These are phyloP conservation scores for Cryptococcus sp. DNA, from an alignment of 1,284 basidiomycete species.

Conservation along the genomic window DNA sequence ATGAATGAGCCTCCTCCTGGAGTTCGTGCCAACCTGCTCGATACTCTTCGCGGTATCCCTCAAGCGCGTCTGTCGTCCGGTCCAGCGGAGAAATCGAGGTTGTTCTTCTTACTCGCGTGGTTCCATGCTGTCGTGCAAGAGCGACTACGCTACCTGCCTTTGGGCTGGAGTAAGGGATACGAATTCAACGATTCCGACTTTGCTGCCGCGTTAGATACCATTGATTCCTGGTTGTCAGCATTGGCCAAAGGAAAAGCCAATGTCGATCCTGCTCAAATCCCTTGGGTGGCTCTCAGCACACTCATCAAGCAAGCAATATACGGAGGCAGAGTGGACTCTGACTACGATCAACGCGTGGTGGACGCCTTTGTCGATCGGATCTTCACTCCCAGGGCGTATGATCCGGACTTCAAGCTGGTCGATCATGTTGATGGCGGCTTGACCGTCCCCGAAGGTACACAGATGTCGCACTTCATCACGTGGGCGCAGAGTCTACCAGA, in stretches of 20 bases:
- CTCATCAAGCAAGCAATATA: conserved; percentile 94
- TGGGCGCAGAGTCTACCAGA: conserved; percentile 88
- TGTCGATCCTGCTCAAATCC: conserved; percentile 83
- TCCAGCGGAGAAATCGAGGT: conserved; percentile 82
- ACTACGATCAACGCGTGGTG: conserved; percentile 87
- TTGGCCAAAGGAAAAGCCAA: conserved; percentile 85
- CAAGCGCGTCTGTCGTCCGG: conserved; percentile 65
- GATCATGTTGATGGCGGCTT: conserved; percentile 61
- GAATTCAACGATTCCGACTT: conserved; percentile 99
- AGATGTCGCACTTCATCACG: conserved; percentile 80
- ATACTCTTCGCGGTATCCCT: conserved; percentile 79
- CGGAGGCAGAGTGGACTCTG: conserved; percentile 88
- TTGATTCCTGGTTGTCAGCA: conserved; percentile 81
- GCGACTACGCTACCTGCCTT: conserved; percentile 86
- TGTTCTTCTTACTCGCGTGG: conserved; percentile 96
- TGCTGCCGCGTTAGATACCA: conserved; percentile 85
- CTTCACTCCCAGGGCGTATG: conserved; percentile 84
- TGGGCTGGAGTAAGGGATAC: conserved; percentile 94
- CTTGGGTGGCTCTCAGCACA: conserved; percentile 87
- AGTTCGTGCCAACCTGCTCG: conserved; percentile 88
- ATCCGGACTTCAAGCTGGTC: conserved; percentile 86
- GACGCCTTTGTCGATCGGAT: conserved; percentile 87
- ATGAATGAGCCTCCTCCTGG: conserved; percentile 98
- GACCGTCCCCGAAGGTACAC: conserved; percentile 82
- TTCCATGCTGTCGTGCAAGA: conserved; percentile 97